phyloP scores from a whole-genome alignment of 768 basidiomycete genomes.

The Boletus eberwhitei region DNA sequence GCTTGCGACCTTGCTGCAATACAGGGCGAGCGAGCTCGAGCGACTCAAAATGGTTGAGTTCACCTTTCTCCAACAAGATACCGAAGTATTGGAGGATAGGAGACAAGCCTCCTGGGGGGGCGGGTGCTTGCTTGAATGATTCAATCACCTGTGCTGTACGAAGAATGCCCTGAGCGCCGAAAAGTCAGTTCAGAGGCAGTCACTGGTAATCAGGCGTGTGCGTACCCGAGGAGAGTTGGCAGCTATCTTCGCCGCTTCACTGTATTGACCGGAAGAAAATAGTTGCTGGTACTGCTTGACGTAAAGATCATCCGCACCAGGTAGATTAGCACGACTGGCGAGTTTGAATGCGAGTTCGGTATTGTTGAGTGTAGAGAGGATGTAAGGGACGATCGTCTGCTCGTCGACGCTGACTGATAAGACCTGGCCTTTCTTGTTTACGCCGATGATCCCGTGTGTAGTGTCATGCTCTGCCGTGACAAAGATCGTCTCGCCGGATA shows the following conservation, averaged over 20 bases:
- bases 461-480: slow-evolving; percentile 96
- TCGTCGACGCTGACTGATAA: slow-evolving; percentile 97
- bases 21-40: slow-evolving; percentile 95
- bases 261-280: slow-evolving; percentile 84
- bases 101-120: slow-evolving; percentile 83
- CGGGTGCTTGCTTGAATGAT: slow-evolving; percentile 94
- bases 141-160: slow-evolving; percentile 95
- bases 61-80: slow-evolving; percentile 96
- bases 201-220: not conserved
- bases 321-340: slow-evolving; percentile 91
- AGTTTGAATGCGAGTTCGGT: slow-evolving; percentile 97
- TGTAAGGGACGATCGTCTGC: slow-evolving; percentile 92
- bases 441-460: slow-evolving; percentile 93
- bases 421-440: slow-evolving; percentile 99
- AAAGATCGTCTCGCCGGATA: slow-evolving; percentile 98
- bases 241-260: slow-evolving; percentile 95
- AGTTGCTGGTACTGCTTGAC: slow-evolving; percentile 90
- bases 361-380: slow-evolving; percentile 91
- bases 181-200: slow-evolving; percentile 2
- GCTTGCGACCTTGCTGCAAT: slow-evolving; percentile 92
- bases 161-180: slow-evolving; percentile 69
- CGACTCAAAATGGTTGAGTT: slow-evolving; percentile 94
- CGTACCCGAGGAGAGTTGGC: slow-evolving; percentile 91
- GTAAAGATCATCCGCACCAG: slow-evolving; percentile 97
- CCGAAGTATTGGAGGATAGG: slow-evolving; percentile 99